These are phyloP conservation scores for Calvatia gigantea DNA, from an alignment of 768 basidiomycete genomes.

Conservation along the genomic window DNA sequence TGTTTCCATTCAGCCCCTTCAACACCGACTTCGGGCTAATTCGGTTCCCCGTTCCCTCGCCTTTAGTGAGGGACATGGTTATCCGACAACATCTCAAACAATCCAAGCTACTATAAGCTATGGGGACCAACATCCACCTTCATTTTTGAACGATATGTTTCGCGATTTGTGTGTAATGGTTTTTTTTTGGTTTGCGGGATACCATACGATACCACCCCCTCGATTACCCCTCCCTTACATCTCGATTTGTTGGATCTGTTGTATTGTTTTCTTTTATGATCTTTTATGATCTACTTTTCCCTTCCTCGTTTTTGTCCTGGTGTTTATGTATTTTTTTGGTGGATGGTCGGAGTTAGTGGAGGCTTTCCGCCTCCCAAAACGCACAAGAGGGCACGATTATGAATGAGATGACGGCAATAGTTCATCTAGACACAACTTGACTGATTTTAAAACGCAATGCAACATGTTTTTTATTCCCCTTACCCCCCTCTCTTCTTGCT, in stretches of 20 bases:
- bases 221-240: neutral
- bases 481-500: neutral
- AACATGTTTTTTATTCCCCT: neutral
- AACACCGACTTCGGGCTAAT: constrained; percentile 21
- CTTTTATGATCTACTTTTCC: neutral
- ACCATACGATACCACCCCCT: neutral
- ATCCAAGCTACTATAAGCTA: constrained; percentile 58
- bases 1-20: neutral
- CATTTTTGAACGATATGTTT: neutral
- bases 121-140: neutral
- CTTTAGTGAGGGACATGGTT: constrained; percentile 75
- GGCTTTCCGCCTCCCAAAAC: too few relatives aligned
- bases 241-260: neutral
- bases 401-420: neutral
- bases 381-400: neutral
- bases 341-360: neutral
- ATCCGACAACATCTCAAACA: constrained; percentile 75
- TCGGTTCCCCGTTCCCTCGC: neutral
- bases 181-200: neutral
- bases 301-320: neutral
- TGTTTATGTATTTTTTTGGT: neutral
- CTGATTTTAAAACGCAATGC: neutral
- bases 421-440: neutral
- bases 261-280: neutral
- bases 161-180: neutral